These are phyloP conservation scores for Diutina pseudorugosa DNA, from an alignment of 1,139 yeast genomes.

Conservation along the genomic window DNA sequence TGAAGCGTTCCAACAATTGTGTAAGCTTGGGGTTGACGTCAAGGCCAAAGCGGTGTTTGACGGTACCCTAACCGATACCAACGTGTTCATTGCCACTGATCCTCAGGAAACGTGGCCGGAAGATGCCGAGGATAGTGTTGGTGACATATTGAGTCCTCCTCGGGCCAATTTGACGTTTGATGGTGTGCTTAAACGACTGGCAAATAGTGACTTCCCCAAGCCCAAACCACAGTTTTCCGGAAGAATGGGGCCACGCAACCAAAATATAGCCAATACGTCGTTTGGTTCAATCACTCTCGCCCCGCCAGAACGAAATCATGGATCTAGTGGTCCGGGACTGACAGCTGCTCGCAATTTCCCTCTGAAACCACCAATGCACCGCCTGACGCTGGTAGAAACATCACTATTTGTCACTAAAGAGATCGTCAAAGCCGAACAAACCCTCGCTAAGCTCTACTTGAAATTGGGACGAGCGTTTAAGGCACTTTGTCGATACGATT, in stretches of 20 bases:
- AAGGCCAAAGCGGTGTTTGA: slow-evolving; percentile 46
- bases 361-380: neutral
- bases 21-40: slow-evolving; percentile 59
- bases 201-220: neutral
- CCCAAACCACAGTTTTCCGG: neutral
- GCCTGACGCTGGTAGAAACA: neutral
- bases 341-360: neutral
- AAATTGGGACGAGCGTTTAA: slow-evolving; percentile 55
- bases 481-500: slow-evolving; percentile 58
- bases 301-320: neutral
- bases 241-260: neutral
- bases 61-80: neutral
- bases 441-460: slow-evolving; percentile 40
- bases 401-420: slow-evolving; percentile 14
- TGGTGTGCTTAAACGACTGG: neutral
- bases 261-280: neutral
- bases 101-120: neutral
- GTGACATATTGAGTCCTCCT: neutral
- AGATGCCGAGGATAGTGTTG: neutral
- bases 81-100: neutral
- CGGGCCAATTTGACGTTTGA: neutral
- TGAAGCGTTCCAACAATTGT: slow-evolving; percentile 74
- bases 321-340: neutral
- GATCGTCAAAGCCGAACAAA: slow-evolving; percentile 30
- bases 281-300: neutral